Evolutionary conservation across 148 eudicot species (phyloP).

Genomic region (Spergularia bocconei): DNA sequence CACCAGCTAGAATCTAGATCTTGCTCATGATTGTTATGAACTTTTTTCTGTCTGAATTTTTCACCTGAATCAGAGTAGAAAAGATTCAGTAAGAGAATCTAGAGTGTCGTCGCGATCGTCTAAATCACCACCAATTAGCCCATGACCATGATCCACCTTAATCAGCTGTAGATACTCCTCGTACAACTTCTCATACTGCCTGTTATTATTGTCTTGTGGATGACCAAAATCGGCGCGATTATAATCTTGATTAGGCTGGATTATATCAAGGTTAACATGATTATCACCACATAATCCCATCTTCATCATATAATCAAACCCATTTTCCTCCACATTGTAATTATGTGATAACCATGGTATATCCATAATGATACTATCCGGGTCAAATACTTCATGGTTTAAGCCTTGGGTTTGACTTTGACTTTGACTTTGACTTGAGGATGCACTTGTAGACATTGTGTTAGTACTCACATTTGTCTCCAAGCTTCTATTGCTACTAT

Average conservation of each 20-base stretch:
- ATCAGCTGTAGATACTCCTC: conserved; percentile 54
- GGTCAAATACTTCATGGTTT: conserved; percentile 8
- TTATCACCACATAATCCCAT: conserved; percentile 17
- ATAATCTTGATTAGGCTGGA: conserved; percentile 13
- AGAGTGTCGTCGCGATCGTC: conserved; percentile 25
- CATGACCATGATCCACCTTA: conserved; percentile 26
- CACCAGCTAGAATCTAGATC: neutral
- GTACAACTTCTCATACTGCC: conserved; percentile 47
- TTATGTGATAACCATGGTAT: conserved; percentile 27
- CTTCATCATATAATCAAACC: conserved; percentile 28
- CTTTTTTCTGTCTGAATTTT: neutral
- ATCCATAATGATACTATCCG: conserved; percentile 12
- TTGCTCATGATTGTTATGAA: no score
- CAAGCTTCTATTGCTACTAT: conserved; percentile 32
- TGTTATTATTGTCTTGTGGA: neutral
- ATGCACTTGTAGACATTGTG: conserved; percentile 18
- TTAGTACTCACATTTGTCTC: conserved; percentile 18
- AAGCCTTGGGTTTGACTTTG: conserved; percentile 18
- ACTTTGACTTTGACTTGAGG: conserved; percentile 28
- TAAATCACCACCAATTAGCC: conserved; percentile 4
- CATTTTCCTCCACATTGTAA: conserved; percentile 14
- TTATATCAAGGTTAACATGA: conserved; percentile 4
- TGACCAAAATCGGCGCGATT: neutral
- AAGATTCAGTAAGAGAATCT: conserved; percentile 37
- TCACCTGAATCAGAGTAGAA: conserved; percentile 25